phyloP scores from a whole-genome alignment of 768 basidiomycete species.

The Leccinum sublutescens region DNA sequence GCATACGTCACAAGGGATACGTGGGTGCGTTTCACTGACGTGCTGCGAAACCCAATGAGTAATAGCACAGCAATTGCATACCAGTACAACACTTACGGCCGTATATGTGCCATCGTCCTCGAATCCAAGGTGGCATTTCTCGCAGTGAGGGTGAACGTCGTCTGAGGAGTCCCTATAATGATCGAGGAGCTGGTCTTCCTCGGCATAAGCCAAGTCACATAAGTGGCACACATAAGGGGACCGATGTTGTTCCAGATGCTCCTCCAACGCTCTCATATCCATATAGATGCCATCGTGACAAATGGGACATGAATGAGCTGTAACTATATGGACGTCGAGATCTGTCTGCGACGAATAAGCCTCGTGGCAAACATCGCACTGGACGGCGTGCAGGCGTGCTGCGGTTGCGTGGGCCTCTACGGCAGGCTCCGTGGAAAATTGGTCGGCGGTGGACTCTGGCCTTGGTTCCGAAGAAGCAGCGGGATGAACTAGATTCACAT shows the following conservation, averaged over 20 bases:
- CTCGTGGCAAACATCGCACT: conserved; percentile 27
- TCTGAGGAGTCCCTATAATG: conserved; percentile 40
- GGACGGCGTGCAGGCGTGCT: conserved; percentile 5
- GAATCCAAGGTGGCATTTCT: conserved; percentile 34
- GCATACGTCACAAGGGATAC: conserved; percentile 34
- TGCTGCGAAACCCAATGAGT: conserved; percentile 34
- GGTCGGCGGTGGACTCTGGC: conserved; percentile 11
- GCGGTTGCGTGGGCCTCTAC: conserved; percentile 3
- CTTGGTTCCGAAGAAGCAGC: conserved; percentile 15
- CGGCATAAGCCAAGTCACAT: conserved; percentile 24
- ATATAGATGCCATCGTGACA: conserved; percentile 33
- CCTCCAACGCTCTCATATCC: conserved; percentile 22
- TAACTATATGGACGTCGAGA: conserved; percentile 31
- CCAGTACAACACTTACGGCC: conserved; percentile 26
- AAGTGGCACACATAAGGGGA: conserved; percentile 24
- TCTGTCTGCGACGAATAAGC: conserved; percentile 21
- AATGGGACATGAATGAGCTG: conserved; percentile 32
- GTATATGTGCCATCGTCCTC: conserved; percentile 29
- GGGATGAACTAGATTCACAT: conserved; percentile 14
- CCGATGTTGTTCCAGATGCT: conserved; percentile 33
- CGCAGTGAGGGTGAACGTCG: conserved; percentile 38
- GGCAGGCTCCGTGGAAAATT: conserved; percentile 9
- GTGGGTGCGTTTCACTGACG: conserved; percentile 36
- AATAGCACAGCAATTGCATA: not conserved
- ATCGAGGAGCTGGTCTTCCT: conserved; percentile 36